Evolutionary conservation across 2,329 filamentous ascomycete species (phyloP), one percentile per base, ranked within the genome.

Genomic region (Amauroascus niger): DNA sequence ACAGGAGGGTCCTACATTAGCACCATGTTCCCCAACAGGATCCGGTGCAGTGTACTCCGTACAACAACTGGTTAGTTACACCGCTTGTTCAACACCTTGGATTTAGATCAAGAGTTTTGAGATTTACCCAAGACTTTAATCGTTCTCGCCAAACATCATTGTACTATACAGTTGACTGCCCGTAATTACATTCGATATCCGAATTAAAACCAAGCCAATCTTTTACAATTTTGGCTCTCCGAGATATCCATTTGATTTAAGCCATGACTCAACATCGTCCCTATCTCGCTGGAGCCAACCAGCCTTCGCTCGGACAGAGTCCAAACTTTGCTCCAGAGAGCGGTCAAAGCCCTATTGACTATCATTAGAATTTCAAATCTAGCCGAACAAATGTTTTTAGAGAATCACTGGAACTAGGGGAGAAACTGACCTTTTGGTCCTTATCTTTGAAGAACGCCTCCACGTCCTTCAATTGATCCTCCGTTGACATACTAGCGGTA

Each of bases 251-350:
- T 84, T 82, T 63, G 79, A 74, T 69, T 81, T 80, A 59, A 88
- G 72, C 84, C 85, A 90, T 52, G 69, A 64, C 67, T 80, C 77
- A n/a, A 95, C 86, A 69, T 95, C 88, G 26, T 80, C 77, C 41
- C 78, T 76, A 69, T 95, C 90, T 55, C 88, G 80, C 68, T 81
- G 73, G 53, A 94, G 67, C 88, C 88, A 95, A 56, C 82, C 79
- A 62, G 84, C 78, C 80, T 95, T 97, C 53, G 89, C 89, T 57
- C 81, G 80, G 63, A 96, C 85, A 3, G 83, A 78, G 68, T 97
- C 91, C 61, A 86, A 78, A 68, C 86, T 91, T 76, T 97, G 91
- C n/a, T 88, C 88, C 55, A 97, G 75, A 47, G 87, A 83, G 67
- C 90, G 84, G 65, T 95, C 88, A 64, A 88, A 97, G 41, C 88